Base-by-base conservation (phyloP, 805 yeast species). In the Saccharomycopsis sp. region DNA sequence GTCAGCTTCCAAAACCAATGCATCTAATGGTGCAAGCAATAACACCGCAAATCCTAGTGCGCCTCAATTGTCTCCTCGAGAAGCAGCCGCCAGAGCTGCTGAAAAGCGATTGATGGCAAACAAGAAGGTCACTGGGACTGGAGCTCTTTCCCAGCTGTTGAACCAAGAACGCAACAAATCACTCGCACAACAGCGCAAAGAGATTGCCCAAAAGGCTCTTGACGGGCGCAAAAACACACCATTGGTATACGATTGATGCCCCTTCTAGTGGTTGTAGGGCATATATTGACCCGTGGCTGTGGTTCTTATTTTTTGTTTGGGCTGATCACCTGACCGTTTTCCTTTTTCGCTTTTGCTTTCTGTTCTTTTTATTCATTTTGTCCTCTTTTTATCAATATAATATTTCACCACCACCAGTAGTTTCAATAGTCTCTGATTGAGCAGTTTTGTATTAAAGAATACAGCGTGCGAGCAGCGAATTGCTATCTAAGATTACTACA, bases 11-110 rank as follows among this genome's bases (percentile, higher is more conserved):
- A 55, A 29, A 25, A n/a, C n/a, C n/a, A n/a, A n/a, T n/a, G n/a
- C n/a, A n/a, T n/a, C n/a, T n/a, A n/a, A n/a, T n/a, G n/a, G n/a
- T n/a, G n/a, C n/a, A n/a, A n/a, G n/a, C n/a, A n/a, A n/a, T n/a
- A n/a, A n/a, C n/a, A n/a, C n/a, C n/a, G n/a, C n/a, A n/a, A n/a
- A 52, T 24, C 54, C 19, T 47, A 19, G 25, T 19, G 38, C 38
- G 5, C n/a, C 38, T 7, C 38, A 24, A 24, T 20, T 29, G 9
- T 52, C 52, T 29, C 57, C 63, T 12, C 52, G 49, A 41, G 56
- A 42, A 34, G 63, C 63, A 3, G 58, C 63, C 2, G 63, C 63
- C 8, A 56, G 52, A 47, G 63, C 63, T 19, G 63, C 63, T 5
- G 60, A 60, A 55, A 44, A 44, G 22, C 49, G 49, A 17, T 44